Evolutionary conservation across 371 early-diverging fungal species (phyloP), one percentile per base, ranked within the genome.

Genomic region (Mycotypha africana): DNA sequence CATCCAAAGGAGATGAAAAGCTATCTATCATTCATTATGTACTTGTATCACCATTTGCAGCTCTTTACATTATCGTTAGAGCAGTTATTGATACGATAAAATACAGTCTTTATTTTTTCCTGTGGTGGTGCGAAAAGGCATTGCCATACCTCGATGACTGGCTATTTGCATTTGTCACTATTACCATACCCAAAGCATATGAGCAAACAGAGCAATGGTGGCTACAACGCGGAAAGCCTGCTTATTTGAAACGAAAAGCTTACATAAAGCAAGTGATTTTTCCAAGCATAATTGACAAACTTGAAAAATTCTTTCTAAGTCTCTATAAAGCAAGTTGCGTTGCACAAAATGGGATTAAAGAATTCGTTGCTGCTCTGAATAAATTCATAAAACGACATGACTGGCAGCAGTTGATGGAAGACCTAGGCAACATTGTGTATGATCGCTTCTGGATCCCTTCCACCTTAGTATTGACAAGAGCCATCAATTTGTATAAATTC

Each of bases 61-160:
- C 48, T 9, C 11, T 62, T 2, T 69, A 69, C 25, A 53, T 69
- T 26, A 9, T 57, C 9, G 36, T 30, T 12, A 51, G 67, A 28
- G 49, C 25, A 3, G 19, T 44, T 2, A 9, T 60, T 1, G 63
- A 67, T 24, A 36, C 46, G 9, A 14, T 58, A 2, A 48, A 58
- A 11, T 41, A 38, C 22, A 38, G 38, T n/a, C 14, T 67, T 1
- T 67, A 52, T 21, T 51, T 38, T 12, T 19, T 26, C 2, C 21
- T 70, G 0, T 66, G 64, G 64, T 39, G 17, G 2, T 22, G 49
- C 30, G 71, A 70, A 20, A 34, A 41, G 44, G 24, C 51, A 0
- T 44, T 58, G 4, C 71, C 71, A 0, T 24, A 48, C 15, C 23
- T 70, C 0, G 71, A 70, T 42, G 62, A 62, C 15, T 70, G 67